These are phyloP conservation scores for Phytophthora tentaculata DNA, from an alignment of 352 stramenopile genomes.

Conservation along the genomic window DNA sequence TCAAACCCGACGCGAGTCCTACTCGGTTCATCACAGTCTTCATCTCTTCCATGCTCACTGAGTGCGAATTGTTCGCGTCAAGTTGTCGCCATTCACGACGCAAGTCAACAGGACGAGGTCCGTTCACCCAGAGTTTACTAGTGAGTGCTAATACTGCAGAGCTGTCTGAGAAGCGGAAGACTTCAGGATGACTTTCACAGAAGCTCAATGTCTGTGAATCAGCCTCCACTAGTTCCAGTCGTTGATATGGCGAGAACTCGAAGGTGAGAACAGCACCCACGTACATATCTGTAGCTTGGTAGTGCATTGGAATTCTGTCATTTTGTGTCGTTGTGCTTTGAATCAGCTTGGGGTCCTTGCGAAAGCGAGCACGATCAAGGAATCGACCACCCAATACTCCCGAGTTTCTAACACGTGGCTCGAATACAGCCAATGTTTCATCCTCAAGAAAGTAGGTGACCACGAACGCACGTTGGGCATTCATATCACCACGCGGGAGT, in stretches of 20 bases:
- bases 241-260: constrained; percentile 72
- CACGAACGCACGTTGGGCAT: constrained; percentile 70
- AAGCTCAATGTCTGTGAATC: constrained; percentile 80
- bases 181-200: constrained; percentile 74
- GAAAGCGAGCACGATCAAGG: constrained; percentile 75
- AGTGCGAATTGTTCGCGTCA: constrained; percentile 24
- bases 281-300: constrained; percentile 67
- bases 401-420: constrained; percentile 72
- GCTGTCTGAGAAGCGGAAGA: constrained; percentile 69
- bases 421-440: constrained; percentile 79
- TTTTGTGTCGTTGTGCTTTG: constrained; percentile 1
- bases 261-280: constrained; percentile 75
- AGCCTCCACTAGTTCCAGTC: constrained; percentile 74
- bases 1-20: constrained; percentile 36
- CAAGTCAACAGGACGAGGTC: constrained; percentile 26
- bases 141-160: constrained; percentile 39
- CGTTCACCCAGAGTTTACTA: constrained; percentile 28
- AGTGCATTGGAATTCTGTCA: constrained; percentile 29
- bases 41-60: constrained; percentile 35
- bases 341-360: constrained; percentile 39
- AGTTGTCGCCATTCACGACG: constrained; percentile 49
- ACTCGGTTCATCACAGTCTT: constrained; percentile 30
- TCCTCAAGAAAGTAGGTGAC: constrained; percentile 84
- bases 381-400: constrained; percentile 73
- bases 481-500: constrained; percentile 38